A percentile compares a stretch with the other conserved stretches of the same genome.
Conservation (phyloP, 345 rosid species). For the Euphorbia lathyris region DNA sequence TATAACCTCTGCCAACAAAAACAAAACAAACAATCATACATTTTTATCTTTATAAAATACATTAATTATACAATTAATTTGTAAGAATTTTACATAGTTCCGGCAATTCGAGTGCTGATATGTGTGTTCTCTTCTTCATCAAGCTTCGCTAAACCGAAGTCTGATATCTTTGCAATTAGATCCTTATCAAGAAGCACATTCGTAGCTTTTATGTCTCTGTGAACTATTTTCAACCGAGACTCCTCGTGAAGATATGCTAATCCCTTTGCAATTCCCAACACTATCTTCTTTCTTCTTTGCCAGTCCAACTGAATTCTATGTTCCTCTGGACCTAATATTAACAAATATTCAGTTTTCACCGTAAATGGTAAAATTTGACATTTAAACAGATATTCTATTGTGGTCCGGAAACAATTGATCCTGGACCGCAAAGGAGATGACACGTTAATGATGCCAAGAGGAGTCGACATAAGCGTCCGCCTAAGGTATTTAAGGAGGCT, state of each 20-base stretch:
- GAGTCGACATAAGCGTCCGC: too few species aligned
- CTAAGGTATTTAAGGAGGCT: too few species aligned
- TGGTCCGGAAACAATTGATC: too few species aligned
- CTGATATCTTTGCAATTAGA: constrained; percentile 64
- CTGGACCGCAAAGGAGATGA: too few species aligned
- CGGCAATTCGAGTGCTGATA: constrained; percentile 69
- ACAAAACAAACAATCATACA: neutral
- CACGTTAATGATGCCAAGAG: too few species aligned
- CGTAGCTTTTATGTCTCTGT: constrained; percentile 68
- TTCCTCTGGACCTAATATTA: constrained; percentile 38
- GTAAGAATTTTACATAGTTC: constrained; percentile 48
- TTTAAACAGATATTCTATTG: too few species aligned
- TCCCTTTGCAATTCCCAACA: constrained; percentile 53
- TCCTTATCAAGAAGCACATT: constrained; percentile 65
- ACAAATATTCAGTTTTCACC: too few species aligned
- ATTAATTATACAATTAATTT: too few species aligned
- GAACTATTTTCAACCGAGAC: constrained; percentile 68
- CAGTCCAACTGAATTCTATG: constrained; percentile 48
- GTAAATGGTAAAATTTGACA: too few species aligned
- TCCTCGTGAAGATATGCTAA: constrained; percentile 65
- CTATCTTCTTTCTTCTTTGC: constrained; percentile 51
- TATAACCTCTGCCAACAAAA: constrained; percentile 60
- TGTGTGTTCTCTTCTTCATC: constrained; percentile 74
- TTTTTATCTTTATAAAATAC: too few species aligned
- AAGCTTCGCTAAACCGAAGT: constrained; percentile 70